Percentiles rank a stretch among this genome's conserved stretches.
Conservation (phyloP, 1,284 basidiomycete genomes). For the Moesziomyces antarcticus region DNA sequence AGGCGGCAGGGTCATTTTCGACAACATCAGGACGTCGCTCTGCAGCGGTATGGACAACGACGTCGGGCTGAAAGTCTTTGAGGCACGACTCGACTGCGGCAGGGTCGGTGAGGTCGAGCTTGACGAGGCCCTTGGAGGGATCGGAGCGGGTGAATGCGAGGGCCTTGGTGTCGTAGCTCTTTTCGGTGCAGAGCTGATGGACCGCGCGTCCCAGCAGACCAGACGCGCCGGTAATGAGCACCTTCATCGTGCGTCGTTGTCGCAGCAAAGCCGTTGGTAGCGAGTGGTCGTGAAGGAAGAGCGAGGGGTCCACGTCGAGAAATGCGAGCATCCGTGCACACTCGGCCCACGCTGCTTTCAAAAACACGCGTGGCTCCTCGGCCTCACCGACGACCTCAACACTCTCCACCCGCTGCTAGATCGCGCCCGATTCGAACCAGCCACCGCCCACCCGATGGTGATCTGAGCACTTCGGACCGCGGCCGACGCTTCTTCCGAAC, state of each 20-base stretch:
- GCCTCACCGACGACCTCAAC: background rate
- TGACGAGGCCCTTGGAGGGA: constrained; percentile 64
- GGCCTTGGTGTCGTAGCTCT: constrained; percentile 56
- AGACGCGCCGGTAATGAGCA: constrained; percentile 71
- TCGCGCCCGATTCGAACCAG: no score
- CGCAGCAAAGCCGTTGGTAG: constrained; percentile 1
- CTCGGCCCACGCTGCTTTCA: background rate
- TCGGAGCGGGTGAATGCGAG: constrained; percentile 69
- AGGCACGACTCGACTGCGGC: constrained; percentile 69
- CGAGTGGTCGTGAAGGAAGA: background rate
- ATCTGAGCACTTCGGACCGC: constrained; percentile 4
- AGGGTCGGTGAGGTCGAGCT: constrained; percentile 70
- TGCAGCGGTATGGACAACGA: constrained; percentile 71
- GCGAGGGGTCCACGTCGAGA: background rate
- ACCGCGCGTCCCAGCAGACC: constrained; percentile 71
- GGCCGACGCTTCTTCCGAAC: background rate
- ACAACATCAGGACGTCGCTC: constrained; percentile 69
- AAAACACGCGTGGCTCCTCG: constrained; percentile 1
- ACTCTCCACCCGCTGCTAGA: background rate
- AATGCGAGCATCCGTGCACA: constrained; percentile 8
- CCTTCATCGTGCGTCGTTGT: constrained; percentile 26
- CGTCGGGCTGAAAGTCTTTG: constrained; percentile 66
- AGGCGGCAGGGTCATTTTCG: constrained; percentile 69
- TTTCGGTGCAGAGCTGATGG: constrained; percentile 38
- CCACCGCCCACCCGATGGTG: no score